Conservation (phyloP, 257 asterid genomes). For the Lycium barbarum region DNA sequence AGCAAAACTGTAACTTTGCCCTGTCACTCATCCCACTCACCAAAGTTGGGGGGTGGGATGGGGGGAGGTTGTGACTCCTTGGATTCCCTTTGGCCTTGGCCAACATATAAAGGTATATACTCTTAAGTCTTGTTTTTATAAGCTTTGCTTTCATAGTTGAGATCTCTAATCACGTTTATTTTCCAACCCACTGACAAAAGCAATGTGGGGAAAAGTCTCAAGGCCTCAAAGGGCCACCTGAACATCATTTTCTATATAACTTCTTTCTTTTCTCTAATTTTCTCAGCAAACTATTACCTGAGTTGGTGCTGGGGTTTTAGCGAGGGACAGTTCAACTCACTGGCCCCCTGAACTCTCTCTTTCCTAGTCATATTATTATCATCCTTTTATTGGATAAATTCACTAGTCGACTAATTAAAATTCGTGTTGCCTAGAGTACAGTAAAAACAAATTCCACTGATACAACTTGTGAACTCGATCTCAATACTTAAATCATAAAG, state of each 20-base stretch:
- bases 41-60: neutral
- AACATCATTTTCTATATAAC: neutral
- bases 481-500: neutral
- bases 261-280: conserved; percentile 3
- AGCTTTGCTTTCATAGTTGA: conserved; percentile 12
- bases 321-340: neutral
- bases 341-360: neutral
- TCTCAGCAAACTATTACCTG: neutral
- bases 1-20: neutral
- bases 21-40: neutral
- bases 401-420: too few species aligned
- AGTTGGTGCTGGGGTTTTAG: neutral
- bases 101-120: neutral
- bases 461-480: too few species aligned
- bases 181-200: neutral
- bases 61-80: neutral
- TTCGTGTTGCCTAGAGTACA: too few species aligned
- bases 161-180: neutral
- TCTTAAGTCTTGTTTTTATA: neutral
- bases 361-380: neutral
- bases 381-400: too few species aligned
- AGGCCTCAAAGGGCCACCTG: neutral
- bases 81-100: neutral
- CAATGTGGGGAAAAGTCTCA: conserved; percentile 1
- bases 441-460: too few species aligned